Evolutionary conservation across 2,329 filamentous ascomycete species (phyloP).

Genomic region (Stemphylium vesicarium): DNA sequence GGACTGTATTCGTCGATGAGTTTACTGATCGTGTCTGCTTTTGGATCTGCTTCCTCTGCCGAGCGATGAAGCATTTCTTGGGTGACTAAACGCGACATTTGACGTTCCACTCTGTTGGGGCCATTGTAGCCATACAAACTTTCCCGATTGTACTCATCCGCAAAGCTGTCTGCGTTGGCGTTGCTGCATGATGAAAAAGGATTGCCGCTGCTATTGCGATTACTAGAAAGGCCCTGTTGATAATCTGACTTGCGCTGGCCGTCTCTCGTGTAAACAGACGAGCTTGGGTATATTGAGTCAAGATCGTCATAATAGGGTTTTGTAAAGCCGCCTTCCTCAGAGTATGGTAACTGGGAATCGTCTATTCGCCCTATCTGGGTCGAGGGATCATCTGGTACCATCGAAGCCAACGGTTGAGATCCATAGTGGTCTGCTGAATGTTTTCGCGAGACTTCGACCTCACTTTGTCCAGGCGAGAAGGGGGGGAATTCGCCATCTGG

Average conservation of each 20-base stretch:
- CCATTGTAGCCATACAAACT: constrained; percentile 22
- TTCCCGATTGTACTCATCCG: constrained; percentile 21
- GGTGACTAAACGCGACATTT: constrained; percentile 16
- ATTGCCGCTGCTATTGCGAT: constrained; percentile 31
- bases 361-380: constrained; percentile 25
- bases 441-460: constrained; percentile 10
- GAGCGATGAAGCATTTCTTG: constrained; percentile 24
- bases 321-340: constrained; percentile 13
- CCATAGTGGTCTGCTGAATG: constrained; percentile 6
- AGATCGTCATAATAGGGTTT: constrained; percentile 41
- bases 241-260: constrained; percentile 26
- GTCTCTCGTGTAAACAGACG: constrained; percentile 42
- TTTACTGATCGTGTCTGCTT: constrained; percentile 44
- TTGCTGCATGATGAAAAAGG: constrained; percentile 26
- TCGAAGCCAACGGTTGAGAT: constrained; percentile 31
- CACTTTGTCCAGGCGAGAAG: constrained; percentile 13
- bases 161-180: constrained; percentile 18
- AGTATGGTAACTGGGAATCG: constrained; percentile 13
- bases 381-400: constrained; percentile 39
- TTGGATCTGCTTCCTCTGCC: constrained; percentile 17
- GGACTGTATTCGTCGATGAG: constrained; percentile 41
- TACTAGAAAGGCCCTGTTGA: constrained; percentile 26
- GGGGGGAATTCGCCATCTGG: constrained; percentile 7
- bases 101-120: constrained; percentile 15
- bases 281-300: constrained; percentile 37